Evolutionary conservation across 2,329 filamentous ascomycete genomes (phyloP), one percentile per base, ranked within the genome.

Genomic region (Clarireedia homoeocarpa): DNA sequence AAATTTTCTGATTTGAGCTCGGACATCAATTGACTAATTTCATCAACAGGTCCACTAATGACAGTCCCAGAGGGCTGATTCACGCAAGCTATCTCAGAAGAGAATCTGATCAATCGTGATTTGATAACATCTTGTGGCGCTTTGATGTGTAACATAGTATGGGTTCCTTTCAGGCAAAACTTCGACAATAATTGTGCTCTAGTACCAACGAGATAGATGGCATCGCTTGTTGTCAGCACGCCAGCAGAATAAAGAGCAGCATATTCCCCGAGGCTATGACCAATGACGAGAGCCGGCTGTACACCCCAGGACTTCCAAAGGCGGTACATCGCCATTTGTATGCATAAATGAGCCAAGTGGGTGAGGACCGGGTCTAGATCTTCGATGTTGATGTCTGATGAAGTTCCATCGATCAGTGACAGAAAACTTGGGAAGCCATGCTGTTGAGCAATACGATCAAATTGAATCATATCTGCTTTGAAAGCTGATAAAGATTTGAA

Each of bases 181-280:
- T 80, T 72, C 47, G 83, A 77, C 3, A 91, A 74, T 12, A 89
- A 74, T 66, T 80, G 73, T 14, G 86, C 86, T 60, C 88, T 79
- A 53, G 74, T 70, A 42, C 86, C 86, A 10, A 90, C 85, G 1
- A 91, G 75, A 61, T 83, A 85, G 50, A 92, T 78, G 66, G 85
- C 81, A 67, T 89, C 86, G 63, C 80, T 82, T 26, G 80, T 81
- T n/a, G 84, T 86, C 24, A 89, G 73, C 14, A 89, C 85, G 51
- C 85, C 86, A 26, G 86, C 83, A 26, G 83, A 77, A 63, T 86
- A 77, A 12, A 89, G 78, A 39, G 86, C 86, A 38, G 86, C 84
- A 64, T 89, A 89, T 69, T 90, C 85, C 51, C 86, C 86, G 20
- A 90, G 73, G 62, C 84, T 88, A 70, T 82, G 80, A 17, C 80